phyloP scores from a whole-genome alignment of 441 rosid genomes.

The Pelargonium fulgidum region DNA sequence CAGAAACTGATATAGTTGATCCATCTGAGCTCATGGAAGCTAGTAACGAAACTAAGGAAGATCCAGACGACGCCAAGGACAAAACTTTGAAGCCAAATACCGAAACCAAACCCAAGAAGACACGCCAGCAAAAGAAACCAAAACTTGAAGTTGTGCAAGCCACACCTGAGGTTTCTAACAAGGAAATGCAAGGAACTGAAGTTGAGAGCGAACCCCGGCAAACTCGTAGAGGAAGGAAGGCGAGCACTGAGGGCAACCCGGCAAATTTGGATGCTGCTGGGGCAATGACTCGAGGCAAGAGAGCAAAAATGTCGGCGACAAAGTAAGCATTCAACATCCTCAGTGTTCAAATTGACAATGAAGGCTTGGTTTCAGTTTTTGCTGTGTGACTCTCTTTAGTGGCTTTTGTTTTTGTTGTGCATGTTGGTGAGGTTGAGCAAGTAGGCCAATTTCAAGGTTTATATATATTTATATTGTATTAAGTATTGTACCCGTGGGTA shows the following conservation, averaged over 20 bases:
- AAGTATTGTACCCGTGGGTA: too few species aligned
- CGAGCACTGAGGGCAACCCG: not conserved
- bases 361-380: too few species aligned
- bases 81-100: not conserved
- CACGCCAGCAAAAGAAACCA: not conserved
- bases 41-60: not conserved
- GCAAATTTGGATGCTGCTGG: not conserved
- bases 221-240: not conserved
- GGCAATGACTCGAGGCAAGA: constrained; percentile 4
- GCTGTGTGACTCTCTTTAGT: too few species aligned
- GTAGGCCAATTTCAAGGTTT: too few species aligned
- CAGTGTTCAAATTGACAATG: too few species aligned
- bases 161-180: not conserved
- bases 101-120: not conserved
- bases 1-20: not conserved
- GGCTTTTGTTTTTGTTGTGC: too few species aligned
- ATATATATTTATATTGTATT: too few species aligned
- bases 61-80: not conserved
- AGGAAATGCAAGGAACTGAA: not conserved
- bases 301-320: not conserved
- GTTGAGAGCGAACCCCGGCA: not conserved
- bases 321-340: too few species aligned
- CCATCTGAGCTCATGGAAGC: not conserved
- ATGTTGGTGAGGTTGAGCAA: too few species aligned
- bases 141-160: not conserved